A percentile compares a stretch with the other conserved stretches of the same genome.
These are phyloP conservation scores for Dothideomycetes sp. DNA, from an alignment of 2,329 filamentous ascomycete species.

Conservation along the genomic window DNA sequence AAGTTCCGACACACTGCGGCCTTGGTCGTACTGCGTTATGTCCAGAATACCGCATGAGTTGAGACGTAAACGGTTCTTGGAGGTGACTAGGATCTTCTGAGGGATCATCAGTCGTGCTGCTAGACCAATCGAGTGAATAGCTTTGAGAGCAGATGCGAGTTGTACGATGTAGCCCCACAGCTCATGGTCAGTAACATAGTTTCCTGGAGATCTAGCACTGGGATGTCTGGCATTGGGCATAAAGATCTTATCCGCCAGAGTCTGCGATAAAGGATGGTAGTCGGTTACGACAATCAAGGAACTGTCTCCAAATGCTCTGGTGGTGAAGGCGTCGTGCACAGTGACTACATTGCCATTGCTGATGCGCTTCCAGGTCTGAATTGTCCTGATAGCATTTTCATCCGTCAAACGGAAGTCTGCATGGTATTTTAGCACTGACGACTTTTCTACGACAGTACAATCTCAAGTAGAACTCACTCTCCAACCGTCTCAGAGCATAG, in stretches of 20 bases:
- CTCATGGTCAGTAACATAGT: conserved; percentile 58
- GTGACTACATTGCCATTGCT: conserved; percentile 74
- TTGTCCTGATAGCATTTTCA: conserved; percentile 75
- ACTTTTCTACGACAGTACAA: conserved; percentile 7
- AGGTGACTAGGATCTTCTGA: conserved; percentile 81
- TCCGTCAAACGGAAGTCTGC: conserved; percentile 76
- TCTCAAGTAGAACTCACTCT: conserved; percentile 46
- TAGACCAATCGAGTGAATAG: conserved; percentile 71
- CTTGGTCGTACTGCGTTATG: conserved; percentile 71
- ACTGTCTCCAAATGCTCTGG: conserved; percentile 83
- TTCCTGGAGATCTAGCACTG: conserved; percentile 8
- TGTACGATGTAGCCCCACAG: conserved; percentile 92
- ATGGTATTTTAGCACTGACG: background rate
- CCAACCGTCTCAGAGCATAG: conserved; percentile 80
- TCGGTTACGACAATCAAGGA: conserved; percentile 90
- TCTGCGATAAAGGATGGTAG: conserved; percentile 86
- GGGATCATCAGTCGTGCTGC: conserved; percentile 80
- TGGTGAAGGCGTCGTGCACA: conserved; percentile 87
- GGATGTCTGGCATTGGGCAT: conserved; percentile 21
- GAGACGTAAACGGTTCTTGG: conserved; percentile 80
- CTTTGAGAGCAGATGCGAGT: conserved; percentile 76
- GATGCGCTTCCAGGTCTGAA: conserved; percentile 83
- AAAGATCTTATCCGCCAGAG: conserved; percentile 75
- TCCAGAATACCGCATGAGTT: conserved; percentile 85
- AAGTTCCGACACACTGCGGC: conserved; percentile 60